phyloP scores from a whole-genome alignment of 2,329 filamentous ascomycete genomes.

The Davidsoniella australis region DNA sequence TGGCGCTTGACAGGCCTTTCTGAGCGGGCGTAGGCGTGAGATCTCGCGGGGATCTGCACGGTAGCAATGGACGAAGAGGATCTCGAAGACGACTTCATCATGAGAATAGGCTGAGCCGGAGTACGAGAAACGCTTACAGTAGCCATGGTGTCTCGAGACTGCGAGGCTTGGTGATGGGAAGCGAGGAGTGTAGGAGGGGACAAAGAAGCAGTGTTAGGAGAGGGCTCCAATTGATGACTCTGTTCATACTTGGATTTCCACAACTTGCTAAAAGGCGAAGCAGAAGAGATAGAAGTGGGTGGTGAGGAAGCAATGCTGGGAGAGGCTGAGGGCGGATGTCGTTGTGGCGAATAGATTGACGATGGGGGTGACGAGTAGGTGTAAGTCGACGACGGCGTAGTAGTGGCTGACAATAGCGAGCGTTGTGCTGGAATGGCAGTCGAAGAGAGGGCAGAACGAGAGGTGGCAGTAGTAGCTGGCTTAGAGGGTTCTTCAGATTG shows the following conservation, averaged over 20 bases:
- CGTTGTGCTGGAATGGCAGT: neutral
- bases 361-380: conserved; percentile 2
- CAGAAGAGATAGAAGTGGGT: conserved; percentile 1
- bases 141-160: conserved; percentile 4
- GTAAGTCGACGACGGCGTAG: neutral
- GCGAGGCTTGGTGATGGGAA: neutral
- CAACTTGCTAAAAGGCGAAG: conserved; percentile 5
- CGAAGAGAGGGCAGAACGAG: neutral
- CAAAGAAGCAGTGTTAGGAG: conserved; percentile 6
- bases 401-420: neutral
- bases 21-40: neutral
- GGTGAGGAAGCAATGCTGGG: conserved; percentile 8
- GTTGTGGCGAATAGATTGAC: conserved; percentile 1
- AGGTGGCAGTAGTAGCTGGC: neutral
- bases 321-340: conserved; percentile 3
- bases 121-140: neutral
- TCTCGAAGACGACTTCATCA: conserved; percentile 11
- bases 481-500: neutral
- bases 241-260: conserved; percentile 13
- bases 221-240: conserved; percentile 11
- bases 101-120: conserved; percentile 6
- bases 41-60: conserved; percentile 35
- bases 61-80: conserved; percentile 26
- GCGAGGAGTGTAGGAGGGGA: conserved; percentile 1
- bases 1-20: conserved; percentile 6